phyloP scores from a whole-genome alignment of 805 yeast species.

The Myxozyma lipomycoides region DNA sequence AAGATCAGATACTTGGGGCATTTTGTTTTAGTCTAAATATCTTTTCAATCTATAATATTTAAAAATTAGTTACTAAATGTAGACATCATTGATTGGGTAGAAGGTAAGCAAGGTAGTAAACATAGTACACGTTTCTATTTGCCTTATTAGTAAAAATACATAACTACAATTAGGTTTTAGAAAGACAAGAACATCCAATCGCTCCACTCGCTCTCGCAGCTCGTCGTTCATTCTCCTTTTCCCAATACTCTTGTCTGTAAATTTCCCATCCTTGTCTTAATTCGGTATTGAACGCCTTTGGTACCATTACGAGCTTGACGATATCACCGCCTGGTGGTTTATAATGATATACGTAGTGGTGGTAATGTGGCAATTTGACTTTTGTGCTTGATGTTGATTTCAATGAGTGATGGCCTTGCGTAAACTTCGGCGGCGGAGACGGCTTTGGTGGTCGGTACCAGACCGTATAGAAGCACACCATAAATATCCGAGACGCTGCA shows the following conservation, averaged over 20 bases:
- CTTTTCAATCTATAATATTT: no score
- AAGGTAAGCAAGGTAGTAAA: no score
- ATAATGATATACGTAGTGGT: conserved; percentile 23
- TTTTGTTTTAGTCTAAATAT: no score
- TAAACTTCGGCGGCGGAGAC: not conserved
- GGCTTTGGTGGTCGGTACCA: conserved; percentile 15
- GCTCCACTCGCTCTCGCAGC: conserved; percentile 22
- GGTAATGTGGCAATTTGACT: conserved; percentile 10
- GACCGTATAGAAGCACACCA: conserved; percentile 10
- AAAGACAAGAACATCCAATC: conserved; percentile 18
- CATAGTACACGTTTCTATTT: no score
- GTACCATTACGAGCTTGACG: conserved; percentile 74
- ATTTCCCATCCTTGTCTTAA: conserved; percentile 93
- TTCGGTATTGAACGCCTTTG: conserved; percentile 76
- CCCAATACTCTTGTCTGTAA: conserved; percentile 91
- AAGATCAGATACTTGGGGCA: no score
- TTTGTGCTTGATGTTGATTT: not conserved
- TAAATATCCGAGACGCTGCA: conserved; percentile 43
- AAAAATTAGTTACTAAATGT: no score
- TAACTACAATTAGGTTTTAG: not conserved
- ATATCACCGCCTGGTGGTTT: conserved; percentile 57
- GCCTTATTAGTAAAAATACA: no score
- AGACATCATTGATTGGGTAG: no score
- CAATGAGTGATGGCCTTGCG: conserved; percentile 1
- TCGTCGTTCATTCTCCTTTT: conserved; percentile 54